phyloP scores from a whole-genome alignment of 192 early-diverging fungal species.

The Pilobolus umbonatus region DNA sequence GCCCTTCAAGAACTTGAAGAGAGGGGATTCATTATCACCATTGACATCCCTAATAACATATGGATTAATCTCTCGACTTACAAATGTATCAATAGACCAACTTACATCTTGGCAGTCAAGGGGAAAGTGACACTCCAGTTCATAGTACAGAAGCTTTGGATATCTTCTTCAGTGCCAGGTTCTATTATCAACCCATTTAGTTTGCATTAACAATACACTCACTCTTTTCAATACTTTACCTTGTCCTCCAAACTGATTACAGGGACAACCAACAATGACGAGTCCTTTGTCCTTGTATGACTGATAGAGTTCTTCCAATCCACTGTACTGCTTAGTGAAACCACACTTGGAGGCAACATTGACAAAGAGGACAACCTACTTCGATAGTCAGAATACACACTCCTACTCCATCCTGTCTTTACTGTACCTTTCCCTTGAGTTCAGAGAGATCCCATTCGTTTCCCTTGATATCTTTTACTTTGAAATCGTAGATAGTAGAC shows the following conservation, averaged over 20 bases:
- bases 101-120: constrained; percentile 72
- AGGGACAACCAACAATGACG: constrained; percentile 85
- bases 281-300: constrained; percentile 62
- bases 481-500: constrained; percentile 29
- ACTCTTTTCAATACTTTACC: constrained; percentile 11
- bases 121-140: constrained; percentile 85
- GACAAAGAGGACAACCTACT: constrained; percentile 58
- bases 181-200: constrained; percentile 15
- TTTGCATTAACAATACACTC: background rate
- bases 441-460: constrained; percentile 24
- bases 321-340: constrained; percentile 74
- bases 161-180: constrained; percentile 46
- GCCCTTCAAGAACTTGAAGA: constrained; percentile 59
- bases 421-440: constrained; percentile 27
- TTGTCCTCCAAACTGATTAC: constrained; percentile 83
- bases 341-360: constrained; percentile 93
- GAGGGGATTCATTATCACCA: constrained; percentile 55
- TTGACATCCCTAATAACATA: constrained; percentile 58
- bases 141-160: constrained; percentile 53
- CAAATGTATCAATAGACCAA: background rate
- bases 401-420: background rate
- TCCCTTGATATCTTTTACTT: constrained; percentile 20
- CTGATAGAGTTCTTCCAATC: constrained; percentile 64
- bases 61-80: background rate
- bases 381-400: background rate